These are phyloP conservation scores for Neurospora sp. DNA, from an alignment of 495 filamentous ascomycete species.

Conservation along the genomic window DNA sequence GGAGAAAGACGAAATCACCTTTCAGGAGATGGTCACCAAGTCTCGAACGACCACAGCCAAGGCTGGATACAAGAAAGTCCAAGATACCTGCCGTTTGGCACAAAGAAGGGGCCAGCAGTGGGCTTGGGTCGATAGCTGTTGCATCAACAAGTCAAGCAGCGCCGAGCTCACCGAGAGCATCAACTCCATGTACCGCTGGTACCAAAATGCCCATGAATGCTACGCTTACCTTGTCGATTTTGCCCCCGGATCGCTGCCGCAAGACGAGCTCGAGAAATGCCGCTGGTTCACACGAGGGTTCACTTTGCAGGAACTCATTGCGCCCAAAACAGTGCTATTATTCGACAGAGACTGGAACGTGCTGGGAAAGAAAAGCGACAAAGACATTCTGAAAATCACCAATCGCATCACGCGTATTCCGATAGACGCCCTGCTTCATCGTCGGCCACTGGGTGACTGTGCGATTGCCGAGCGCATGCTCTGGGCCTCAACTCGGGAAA, in stretches of 20 bases:
- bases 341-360: conserved; percentile 5
- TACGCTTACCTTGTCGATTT: conserved; percentile 22
- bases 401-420: background rate
- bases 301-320: conserved; percentile 33
- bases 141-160: conserved; percentile 38
- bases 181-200: conserved; percentile 41
- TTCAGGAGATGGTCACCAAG: conserved; percentile 1
- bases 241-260: background rate
- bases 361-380: background rate
- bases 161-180: conserved; percentile 35
- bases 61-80: conserved; percentile 13
- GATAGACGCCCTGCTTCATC: background rate
- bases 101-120: conserved; percentile 13
- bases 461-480: background rate
- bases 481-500: background rate
- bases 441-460: background rate
- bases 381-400: background rate
- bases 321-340: conserved; percentile 21
- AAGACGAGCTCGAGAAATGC: conserved; percentile 1
- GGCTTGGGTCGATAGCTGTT: conserved; percentile 38
- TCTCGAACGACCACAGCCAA: background rate
- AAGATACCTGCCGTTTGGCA: conserved; percentile 22
- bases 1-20: conserved; percentile 3
- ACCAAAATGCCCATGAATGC: conserved; percentile 19
- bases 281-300: conserved; percentile 28